Evolutionary conservation across 192 early-diverging fungal species (phyloP).

Genomic region (Coemansia sp.): DNA sequence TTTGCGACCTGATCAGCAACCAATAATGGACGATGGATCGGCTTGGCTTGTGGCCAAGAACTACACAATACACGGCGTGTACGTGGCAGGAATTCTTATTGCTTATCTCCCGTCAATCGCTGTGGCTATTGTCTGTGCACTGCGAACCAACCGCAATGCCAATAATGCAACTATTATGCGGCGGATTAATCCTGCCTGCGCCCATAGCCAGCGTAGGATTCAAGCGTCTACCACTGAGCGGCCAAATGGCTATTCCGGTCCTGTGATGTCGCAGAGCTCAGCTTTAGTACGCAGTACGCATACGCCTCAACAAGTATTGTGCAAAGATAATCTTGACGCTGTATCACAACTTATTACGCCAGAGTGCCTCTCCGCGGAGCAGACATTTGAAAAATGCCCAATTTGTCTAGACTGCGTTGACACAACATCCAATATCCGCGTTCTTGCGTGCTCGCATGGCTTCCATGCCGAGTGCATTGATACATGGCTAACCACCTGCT

Average conservation of each 20-base stretch:
- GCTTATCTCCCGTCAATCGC: neutral
- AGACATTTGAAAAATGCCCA: constrained; percentile 13
- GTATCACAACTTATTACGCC: constrained; percentile 17
- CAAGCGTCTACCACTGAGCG: neutral
- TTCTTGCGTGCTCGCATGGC: constrained; percentile 33
- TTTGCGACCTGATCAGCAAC: neutral
- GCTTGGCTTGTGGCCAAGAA: neutral
- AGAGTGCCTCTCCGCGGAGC: neutral
- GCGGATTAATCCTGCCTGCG: neutral
- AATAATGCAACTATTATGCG: neutral
- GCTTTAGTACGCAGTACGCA: neutral
- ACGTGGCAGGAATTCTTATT: neutral
- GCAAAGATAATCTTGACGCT: constrained; percentile 4
- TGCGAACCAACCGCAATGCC: neutral
- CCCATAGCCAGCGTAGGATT: neutral
- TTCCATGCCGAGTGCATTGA: constrained; percentile 52
- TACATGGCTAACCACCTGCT: constrained; percentile 42
- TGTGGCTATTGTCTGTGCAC: neutral
- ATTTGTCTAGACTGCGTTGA: constrained; percentile 32
- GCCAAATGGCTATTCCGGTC: neutral
- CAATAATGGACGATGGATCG: neutral
- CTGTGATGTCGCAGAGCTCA: neutral
- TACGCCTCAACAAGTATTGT: neutral
- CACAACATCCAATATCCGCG: constrained; percentile 12
- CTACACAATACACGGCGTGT: neutral